phyloP scores from a whole-genome alignment of 2,329 filamentous ascomycete species.

The Trichoderma sp. region DNA sequence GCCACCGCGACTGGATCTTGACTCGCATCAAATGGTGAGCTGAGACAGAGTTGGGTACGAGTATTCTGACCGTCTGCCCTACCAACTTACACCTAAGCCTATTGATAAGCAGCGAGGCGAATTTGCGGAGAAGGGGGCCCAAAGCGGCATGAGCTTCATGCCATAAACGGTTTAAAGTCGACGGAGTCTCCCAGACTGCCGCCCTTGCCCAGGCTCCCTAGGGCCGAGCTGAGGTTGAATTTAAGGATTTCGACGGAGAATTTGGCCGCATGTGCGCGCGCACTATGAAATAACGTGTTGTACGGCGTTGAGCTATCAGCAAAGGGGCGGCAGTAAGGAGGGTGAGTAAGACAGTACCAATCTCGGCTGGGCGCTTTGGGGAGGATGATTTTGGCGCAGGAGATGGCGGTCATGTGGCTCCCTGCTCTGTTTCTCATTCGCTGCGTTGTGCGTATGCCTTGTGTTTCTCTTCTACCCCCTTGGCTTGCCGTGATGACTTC shows the following conservation, averaged over 20 bases:
- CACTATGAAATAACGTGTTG: slow-evolving; percentile 3
- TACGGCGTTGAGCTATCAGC: slow-evolving; percentile 12
- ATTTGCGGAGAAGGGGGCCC: slow-evolving; percentile 6
- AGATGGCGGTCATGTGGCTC: slow-evolving; percentile 19
- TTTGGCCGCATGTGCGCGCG: slow-evolving; percentile 18
- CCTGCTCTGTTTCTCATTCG: not conserved
- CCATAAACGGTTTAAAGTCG: slow-evolving; percentile 12
- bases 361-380: slow-evolving; percentile 16
- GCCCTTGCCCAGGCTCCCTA: not conserved
- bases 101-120: slow-evolving; percentile 3
- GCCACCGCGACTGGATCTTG: slow-evolving; percentile 11
- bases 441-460: not conserved
- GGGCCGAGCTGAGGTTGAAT: slow-evolving; percentile 23
- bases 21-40: slow-evolving; percentile 6
- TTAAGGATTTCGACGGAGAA: slow-evolving; percentile 4
- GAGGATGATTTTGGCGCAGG: slow-evolving; percentile 22
- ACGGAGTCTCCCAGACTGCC: slow-evolving; percentile 16
- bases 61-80: not conserved
- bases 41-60: not conserved
- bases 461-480: not conserved
- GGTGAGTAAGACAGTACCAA: not conserved
- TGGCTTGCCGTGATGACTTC: not conserved
- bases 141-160: slow-evolving; percentile 12
- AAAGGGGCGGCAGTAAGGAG: slow-evolving; percentile 1
- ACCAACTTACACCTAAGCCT: not conserved